phyloP scores from a whole-genome alignment of 2,329 filamentous ascomycete genomes.

The Aspergillus ustus region DNA sequence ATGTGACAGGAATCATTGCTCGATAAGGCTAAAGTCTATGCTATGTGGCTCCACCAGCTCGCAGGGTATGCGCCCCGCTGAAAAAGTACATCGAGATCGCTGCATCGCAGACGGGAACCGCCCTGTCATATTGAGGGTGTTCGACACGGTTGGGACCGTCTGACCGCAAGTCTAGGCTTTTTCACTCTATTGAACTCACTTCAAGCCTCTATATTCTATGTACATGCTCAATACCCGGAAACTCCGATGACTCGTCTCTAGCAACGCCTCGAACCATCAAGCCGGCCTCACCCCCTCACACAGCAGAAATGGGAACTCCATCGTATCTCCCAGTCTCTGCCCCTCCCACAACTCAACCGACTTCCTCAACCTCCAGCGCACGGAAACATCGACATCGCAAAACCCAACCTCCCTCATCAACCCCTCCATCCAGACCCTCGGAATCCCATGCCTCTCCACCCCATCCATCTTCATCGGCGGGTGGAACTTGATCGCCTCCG shows the following conservation, averaged over 20 bases:
- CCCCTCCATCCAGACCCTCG: slow-evolving; percentile 44
- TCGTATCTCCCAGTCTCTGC: slow-evolving; percentile 37
- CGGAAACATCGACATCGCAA: slow-evolving; percentile 52
- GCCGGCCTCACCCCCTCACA: slow-evolving; percentile 37
- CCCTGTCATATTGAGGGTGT: background rate
- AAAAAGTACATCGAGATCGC: background rate
- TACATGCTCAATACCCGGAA: background rate
- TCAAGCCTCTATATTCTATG: background rate
- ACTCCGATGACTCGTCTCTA: background rate
- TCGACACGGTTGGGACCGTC: background rate
- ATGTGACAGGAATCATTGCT: background rate
- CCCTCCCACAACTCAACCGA: slow-evolving; percentile 54
- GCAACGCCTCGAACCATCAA: background rate
- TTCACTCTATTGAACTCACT: background rate
- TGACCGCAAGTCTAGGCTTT: background rate
- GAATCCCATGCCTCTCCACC: slow-evolving; percentile 60
- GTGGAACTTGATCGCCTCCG: slow-evolving; percentile 58
- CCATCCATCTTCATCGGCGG: slow-evolving; percentile 57
- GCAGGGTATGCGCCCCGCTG: background rate
- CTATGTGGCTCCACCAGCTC: background rate
- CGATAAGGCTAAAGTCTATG: background rate
- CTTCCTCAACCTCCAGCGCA: slow-evolving; percentile 57
- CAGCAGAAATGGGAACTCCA: slow-evolving; percentile 50
- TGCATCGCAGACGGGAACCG: background rate
- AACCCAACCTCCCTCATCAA: slow-evolving; percentile 56